Evolutionary conservation across 441 rosid genomes (phyloP), one percentile per base, ranked within the genome.

Genomic region (Gossypium davidsonii): DNA sequence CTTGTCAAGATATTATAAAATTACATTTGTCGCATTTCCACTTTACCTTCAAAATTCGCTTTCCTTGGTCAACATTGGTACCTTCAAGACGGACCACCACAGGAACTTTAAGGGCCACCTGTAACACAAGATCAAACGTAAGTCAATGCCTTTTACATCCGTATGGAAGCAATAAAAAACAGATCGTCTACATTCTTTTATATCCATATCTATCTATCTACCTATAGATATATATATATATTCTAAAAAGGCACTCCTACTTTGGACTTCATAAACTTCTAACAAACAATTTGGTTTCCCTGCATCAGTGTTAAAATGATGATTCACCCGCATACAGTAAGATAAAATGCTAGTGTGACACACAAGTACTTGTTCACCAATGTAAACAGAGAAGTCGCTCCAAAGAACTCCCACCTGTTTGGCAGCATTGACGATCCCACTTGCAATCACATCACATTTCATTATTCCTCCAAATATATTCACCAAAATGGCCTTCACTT

Each of bases 31-130:
- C 62, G 18, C 59, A 72, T 51, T 44, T 66, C 34, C 21, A 4
- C 70, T 56, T 62, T 85, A 91, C 93, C 93, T 87, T 57, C 39
- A 93, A 86, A 71, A 90, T 95, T 79, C 99, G 88, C 87, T 95
- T 95, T 70, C 99, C 99, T 80, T 90, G 99, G 61, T 92, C 99
- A 6, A 93, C 99, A 76, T 95, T 95, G 10, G 99, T 93, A 46
- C 99, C 99, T 81, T 95, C 98, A 6, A 95, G 86, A 51, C 98
- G 96, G 78, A 95, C 99, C 78, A 95, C 96, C 71, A 95, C 98
- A 3, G 99, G 99, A 73, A 93, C 99, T 82, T 95, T 93, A 20
- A 95, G 87, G 12, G 89, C 74, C 66, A 95, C 99, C 99, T 94
- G 60, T 56, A 4, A 48, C 0, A 68, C 18, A 52, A 53, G 48